Base-by-base conservation (phyloP, 148 eudicot genomes). In the Camellia sinensis region DNA sequence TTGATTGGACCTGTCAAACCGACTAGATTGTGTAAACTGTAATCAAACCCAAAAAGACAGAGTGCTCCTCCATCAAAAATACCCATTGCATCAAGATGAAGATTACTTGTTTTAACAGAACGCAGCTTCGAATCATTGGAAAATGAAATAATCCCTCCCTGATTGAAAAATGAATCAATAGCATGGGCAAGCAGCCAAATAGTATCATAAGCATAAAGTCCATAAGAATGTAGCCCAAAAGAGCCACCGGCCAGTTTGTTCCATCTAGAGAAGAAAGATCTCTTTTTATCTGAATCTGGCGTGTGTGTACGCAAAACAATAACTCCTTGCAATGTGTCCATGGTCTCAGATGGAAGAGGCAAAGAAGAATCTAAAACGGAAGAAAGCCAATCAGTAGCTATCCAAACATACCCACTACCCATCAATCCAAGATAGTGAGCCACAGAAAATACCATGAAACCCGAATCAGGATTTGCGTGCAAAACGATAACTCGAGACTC, bases 321-420 rank as follows among this genome's bases (percentile, higher is more conserved):
- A 74, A 91, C 92, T 46, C 99, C 99, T 85, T 96, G 99, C 84
- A 96, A 82, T 9, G 80, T 76, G 40, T 85, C 89, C 90, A 85
- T 81, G 54, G 75, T 65, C 37, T 82, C 88, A 15, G 85, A 56
- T 21, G 88, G 87, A 69, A 90, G 81, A 66, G 89, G 89, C 22
- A 89, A 84, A 66, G 85, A 76, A 15, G 98, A 86, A 83, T 96
- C 99, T 45, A 92, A 65, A 82, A 81, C 81, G 50, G 95, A 86
- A 10, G 98, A 86, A 82, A 96, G 95, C 98, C 98, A 96, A 79
- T 96, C 99, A 0, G 98, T 96, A 21, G 93, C 87, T 67, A 96
- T 87, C 98, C 99, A 96, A 81, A 85, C 99, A 83, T 92, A 92
- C 56, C 97, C 98, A 72, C 87, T 90, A n/a, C 86, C 91, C 90